A percentile compares a stretch with the other conserved stretches of the same genome.
These are phyloP conservation scores for Hypericum androsaemum DNA, from an alignment of 345 rosid genomes.

Conservation along the genomic window DNA sequence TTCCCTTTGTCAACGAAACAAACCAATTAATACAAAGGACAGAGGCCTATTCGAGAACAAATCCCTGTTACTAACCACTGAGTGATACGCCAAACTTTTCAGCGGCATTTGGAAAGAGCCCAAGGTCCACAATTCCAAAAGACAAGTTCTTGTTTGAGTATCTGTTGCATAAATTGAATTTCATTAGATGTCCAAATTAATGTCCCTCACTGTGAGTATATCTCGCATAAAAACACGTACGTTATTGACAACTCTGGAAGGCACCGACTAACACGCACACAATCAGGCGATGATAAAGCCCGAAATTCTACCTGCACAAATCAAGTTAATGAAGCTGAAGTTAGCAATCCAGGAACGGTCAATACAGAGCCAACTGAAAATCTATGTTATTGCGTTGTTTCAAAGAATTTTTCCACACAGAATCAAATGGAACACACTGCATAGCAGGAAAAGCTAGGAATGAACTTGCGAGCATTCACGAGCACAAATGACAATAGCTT, in stretches of 20 bases:
- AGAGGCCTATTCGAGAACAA: neutral
- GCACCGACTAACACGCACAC: conserved; percentile 60
- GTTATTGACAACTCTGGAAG: conserved; percentile 69
- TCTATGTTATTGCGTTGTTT: too few species aligned
- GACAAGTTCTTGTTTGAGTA: conserved; percentile 15
- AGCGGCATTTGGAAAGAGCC: conserved; percentile 85
- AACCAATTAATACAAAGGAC: conserved; percentile 7
- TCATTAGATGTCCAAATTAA: too few species aligned
- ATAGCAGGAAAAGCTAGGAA: too few species aligned
- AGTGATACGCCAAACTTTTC: conserved; percentile 82
- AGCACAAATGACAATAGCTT: neutral
- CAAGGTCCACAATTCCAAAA: conserved; percentile 66
- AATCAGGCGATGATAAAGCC: conserved; percentile 43
- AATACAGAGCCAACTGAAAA: neutral
- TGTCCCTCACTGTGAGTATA: too few species aligned
- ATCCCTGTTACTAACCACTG: conserved; percentile 30
- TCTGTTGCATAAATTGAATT: conserved; percentile 26
- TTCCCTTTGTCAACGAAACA: conserved; percentile 1
- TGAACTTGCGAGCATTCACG: too few species aligned
- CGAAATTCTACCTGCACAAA: conserved; percentile 63
- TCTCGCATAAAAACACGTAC: conserved; percentile 20
- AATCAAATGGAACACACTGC: too few species aligned
- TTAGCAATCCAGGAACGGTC: neutral
- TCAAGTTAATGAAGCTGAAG: conserved; percentile 6
- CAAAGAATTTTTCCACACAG: too few species aligned